Evolutionary conservation across 768 basidiomycete species (phyloP), one percentile per base, ranked within the genome.

Genomic region (Mycena polygramma): DNA sequence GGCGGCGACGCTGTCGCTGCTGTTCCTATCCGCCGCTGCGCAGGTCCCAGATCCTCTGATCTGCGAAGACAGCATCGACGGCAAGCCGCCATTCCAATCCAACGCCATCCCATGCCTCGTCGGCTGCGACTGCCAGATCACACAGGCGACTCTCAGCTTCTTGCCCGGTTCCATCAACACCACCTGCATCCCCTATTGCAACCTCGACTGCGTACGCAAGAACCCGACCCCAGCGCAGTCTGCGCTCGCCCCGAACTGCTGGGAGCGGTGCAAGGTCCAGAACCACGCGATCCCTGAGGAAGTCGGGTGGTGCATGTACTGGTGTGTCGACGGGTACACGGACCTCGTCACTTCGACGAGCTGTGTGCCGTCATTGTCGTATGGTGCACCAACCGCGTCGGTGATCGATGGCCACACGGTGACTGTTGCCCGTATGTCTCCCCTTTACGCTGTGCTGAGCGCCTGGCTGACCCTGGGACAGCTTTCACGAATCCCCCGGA

Each of bases 41-140:
- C 55, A 57, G 41, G 55, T 57, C 13, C 55, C 55, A 14, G 39
- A 57, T 17, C 55, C 55, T 22, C 55, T 57, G 39, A 57, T 41
- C n/a, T 57, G 55, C 14, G 55, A 57, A 24, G 55, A 57, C 37
- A 57, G 39, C 39, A 57, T 57, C 39, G 55, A 57, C 39, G 55
- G 55, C 2, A 57, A 57, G 39, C 39, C 39, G n/a, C 55, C 55
- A 7, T 57, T 57, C 39, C 55, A 57, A 39, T 41, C 55, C 10
- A 14, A n/a, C 39, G 55, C 36, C 39, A 41, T 57, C n/a, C 55
- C 55, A 19, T 57, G 55, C 39, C 11, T 57, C 11, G 4, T 57
- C 8, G 55, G 22, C 4, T 57, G 55, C 55, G 14, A 57, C 55
- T 57, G 55, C 39, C 0, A 6, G 7, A 24, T 24, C 17, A 13